A percentile compares a stretch with the other conserved stretches of the same genome.
phyloP scores from a whole-genome alignment of 2,329 filamentous ascomycete species.

The Pseudogymnoascus sp. region DNA sequence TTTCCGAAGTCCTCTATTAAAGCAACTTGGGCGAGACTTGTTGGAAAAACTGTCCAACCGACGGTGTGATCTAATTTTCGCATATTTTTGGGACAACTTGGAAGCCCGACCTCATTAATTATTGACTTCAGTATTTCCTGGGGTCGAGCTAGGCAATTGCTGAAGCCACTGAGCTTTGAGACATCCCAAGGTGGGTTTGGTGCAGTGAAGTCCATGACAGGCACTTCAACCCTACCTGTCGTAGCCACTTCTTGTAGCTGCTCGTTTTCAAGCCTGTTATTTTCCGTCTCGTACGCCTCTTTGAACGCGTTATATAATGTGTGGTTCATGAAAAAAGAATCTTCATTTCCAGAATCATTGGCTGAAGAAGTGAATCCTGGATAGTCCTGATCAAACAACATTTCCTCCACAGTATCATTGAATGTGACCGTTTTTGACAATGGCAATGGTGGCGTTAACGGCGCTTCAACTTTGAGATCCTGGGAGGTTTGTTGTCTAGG shows the following conservation, averaged over 20 bases:
- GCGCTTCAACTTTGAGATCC: constrained; percentile 24
- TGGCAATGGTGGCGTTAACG: constrained; percentile 21
- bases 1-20: constrained; percentile 33
- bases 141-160: constrained; percentile 12
- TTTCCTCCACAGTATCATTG: constrained; percentile 20
- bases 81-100: constrained; percentile 32
- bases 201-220: constrained; percentile 35
- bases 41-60: constrained; percentile 38
- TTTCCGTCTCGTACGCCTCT: constrained; percentile 15
- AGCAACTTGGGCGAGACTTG: constrained; percentile 26
- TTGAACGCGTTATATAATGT: constrained; percentile 14
- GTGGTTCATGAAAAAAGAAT: background rate
- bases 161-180: background rate
- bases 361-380: background rate
- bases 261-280: constrained; percentile 24
- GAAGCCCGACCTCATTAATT: constrained; percentile 25
- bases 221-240: constrained; percentile 39
- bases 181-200: constrained; percentile 39
- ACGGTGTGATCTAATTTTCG: constrained; percentile 33
- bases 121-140: constrained; percentile 20
- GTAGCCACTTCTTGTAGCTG: constrained; percentile 26
- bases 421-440: constrained; percentile 21
- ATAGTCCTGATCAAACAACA: constrained; percentile 12
- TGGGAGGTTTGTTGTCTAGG: constrained; percentile 12
- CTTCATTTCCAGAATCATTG: background rate